These are phyloP conservation scores for Anisodus acutangulus DNA, from an alignment of 257 asterid species.

Conservation along the genomic window DNA sequence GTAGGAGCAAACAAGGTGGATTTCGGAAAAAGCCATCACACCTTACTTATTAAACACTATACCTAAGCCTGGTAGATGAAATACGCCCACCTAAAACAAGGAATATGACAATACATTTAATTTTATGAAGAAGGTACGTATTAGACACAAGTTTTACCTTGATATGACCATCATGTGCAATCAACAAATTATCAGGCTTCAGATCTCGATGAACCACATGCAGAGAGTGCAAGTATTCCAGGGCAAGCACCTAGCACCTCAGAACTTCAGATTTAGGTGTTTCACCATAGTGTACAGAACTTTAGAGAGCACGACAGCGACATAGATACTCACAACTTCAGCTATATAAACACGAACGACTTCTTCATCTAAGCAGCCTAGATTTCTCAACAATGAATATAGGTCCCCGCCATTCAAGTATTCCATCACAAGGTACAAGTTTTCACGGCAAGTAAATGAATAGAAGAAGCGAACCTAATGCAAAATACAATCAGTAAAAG, in stretches of 20 bases:
- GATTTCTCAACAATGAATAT: conserved; percentile 91
- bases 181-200: conserved; percentile 97
- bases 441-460: conserved; percentile 98
- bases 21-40: neutral
- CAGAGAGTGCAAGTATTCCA: conserved; percentile 93
- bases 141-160: conserved; percentile 58
- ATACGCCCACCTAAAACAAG: neutral
- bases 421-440: conserved; percentile 98
- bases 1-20: neutral
- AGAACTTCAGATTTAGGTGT: conserved; percentile 33
- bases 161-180: conserved; percentile 99
- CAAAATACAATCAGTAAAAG: conserved; percentile 40
- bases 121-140: neutral
- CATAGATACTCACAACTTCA: conserved; percentile 82
- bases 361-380: conserved; percentile 98
- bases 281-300: conserved; percentile 27
- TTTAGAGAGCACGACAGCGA: conserved; percentile 28
- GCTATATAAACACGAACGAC: conserved; percentile 96
- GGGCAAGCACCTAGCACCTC: conserved; percentile 84
- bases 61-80: neutral
- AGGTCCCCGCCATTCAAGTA: conserved; percentile 99
- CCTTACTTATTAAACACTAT: neutral
- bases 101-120: neutral
- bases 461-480: conserved; percentile 94
- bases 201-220: conserved; percentile 98